Evolutionary conservation across 768 basidiomycete species (phyloP).

Genomic region (Xerocomus spinulosus): DNA sequence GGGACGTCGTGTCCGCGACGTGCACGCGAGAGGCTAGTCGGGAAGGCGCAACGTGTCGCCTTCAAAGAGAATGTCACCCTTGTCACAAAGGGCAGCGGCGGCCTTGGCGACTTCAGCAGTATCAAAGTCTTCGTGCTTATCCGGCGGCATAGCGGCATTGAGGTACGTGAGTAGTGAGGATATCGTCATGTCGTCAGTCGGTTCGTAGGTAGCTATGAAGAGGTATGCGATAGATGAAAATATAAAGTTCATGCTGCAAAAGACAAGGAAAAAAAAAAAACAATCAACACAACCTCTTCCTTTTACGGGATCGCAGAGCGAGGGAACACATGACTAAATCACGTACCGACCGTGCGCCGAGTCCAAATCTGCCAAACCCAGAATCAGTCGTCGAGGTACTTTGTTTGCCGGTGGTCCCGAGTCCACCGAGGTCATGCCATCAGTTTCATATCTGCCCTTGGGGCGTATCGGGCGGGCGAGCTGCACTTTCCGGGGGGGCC

Average conservation of each 20-base stretch:
- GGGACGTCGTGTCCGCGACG: too few species aligned
- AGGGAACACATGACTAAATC: background rate
- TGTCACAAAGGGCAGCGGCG: constrained; percentile 43
- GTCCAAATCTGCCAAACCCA: constrained; percentile 54
- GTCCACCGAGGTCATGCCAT: constrained; percentile 17
- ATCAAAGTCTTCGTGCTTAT: constrained; percentile 81
- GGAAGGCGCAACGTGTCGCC: constrained; percentile 41
- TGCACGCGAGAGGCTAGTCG: constrained; percentile 8
- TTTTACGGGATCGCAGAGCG: background rate
- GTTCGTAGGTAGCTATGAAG: constrained; percentile 63
- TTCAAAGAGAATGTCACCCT: constrained; percentile 46
- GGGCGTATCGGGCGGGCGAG: constrained; percentile 25
- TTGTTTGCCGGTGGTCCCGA: constrained; percentile 13
- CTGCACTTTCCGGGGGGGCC: constrained; percentile 21
- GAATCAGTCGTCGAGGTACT: constrained; percentile 24
- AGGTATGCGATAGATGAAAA: constrained; percentile 57
- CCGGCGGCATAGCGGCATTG: constrained; percentile 70
- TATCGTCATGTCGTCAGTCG: constrained; percentile 64
- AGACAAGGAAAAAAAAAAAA: constrained; percentile 1
- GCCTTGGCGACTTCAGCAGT: constrained; percentile 62
- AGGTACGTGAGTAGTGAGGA: constrained; percentile 65
- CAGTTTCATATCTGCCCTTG: constrained; percentile 23
- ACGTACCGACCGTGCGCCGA: constrained; percentile 58
- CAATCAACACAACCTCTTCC: constrained; percentile 3
- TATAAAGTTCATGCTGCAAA: constrained; percentile 52